These are phyloP conservation scores for Pneumocystis oryctolagi DNA, from an alignment of 1,139 yeast species.

Conservation along the genomic window DNA sequence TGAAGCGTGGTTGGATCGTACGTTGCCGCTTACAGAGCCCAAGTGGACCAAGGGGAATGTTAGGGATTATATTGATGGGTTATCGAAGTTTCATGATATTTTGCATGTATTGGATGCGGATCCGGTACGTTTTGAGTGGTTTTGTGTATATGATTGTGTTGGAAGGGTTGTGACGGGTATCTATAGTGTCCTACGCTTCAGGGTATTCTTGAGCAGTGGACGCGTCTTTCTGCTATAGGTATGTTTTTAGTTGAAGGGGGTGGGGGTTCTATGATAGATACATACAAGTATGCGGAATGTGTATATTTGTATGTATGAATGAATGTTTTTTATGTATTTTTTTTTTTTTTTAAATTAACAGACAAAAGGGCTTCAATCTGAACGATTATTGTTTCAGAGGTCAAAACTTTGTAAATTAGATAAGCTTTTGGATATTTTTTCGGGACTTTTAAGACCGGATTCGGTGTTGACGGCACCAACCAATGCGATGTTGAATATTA, in stretches of 20 bases:
- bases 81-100: constrained; percentile 16
- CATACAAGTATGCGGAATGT: background rate
- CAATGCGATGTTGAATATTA: constrained; percentile 2
- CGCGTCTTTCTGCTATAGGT: background rate
- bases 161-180: no score
- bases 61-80: constrained; percentile 16
- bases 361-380: background rate
- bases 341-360: no score
- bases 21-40: constrained; percentile 18
- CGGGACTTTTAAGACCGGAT: background rate
- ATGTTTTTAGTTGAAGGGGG: background rate
- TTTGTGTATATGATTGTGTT: no score
- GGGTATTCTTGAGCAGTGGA: constrained; percentile 5
- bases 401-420: background rate
- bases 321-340: background rate
- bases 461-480: background rate
- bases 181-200: constrained; percentile 3
- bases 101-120: constrained; percentile 5
- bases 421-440: background rate
- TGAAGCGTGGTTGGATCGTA: constrained; percentile 17
- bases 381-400: background rate
- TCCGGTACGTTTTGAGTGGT: background rate
- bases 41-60: constrained; percentile 20
- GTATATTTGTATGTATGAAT: background rate
- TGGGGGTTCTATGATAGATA: no score